These are phyloP conservation scores for Sugiyamaella chiloensis DNA, from an alignment of 805 yeast genomes.

Conservation along the genomic window DNA sequence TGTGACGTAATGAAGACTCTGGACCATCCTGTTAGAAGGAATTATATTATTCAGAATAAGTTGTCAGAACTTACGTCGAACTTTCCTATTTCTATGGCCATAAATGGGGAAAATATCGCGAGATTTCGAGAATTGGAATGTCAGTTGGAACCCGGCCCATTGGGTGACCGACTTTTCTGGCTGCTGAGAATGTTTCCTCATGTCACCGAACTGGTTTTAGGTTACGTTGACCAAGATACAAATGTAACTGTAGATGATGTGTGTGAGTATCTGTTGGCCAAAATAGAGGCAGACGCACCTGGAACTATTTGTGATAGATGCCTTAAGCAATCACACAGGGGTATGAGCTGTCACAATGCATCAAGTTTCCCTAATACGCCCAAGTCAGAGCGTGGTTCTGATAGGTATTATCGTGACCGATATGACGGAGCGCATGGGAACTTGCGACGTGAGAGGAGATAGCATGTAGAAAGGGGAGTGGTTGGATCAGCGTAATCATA, in stretches of 20 bases:
- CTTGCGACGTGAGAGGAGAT: too few relatives aligned
- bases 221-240: background rate
- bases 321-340: background rate
- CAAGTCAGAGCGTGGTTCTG: too few relatives aligned
- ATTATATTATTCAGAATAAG: constrained; percentile 4
- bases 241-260: background rate
- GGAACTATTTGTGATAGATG: background rate
- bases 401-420: too few relatives aligned
- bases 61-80: background rate
- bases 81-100: background rate
- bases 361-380: too few relatives aligned
- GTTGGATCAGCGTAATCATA: too few relatives aligned
- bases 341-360: too few relatives aligned
- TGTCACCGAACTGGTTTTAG: background rate
- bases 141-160: constrained; percentile 17
- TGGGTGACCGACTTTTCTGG: constrained; percentile 16
- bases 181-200: constrained; percentile 4
- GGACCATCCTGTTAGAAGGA: constrained; percentile 13
- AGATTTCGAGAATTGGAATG: constrained; percentile 7
- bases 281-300: background rate
- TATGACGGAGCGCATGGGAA: too few relatives aligned
- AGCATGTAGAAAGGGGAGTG: too few relatives aligned
- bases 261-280: constrained; percentile 3
- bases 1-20: background rate
- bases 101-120: background rate